A percentile compares a stretch with the other conserved stretches of the same genome.
These are phyloP conservation scores for Penicillium sp. DNA, from an alignment of 2,329 filamentous ascomycete species.

Conservation along the genomic window DNA sequence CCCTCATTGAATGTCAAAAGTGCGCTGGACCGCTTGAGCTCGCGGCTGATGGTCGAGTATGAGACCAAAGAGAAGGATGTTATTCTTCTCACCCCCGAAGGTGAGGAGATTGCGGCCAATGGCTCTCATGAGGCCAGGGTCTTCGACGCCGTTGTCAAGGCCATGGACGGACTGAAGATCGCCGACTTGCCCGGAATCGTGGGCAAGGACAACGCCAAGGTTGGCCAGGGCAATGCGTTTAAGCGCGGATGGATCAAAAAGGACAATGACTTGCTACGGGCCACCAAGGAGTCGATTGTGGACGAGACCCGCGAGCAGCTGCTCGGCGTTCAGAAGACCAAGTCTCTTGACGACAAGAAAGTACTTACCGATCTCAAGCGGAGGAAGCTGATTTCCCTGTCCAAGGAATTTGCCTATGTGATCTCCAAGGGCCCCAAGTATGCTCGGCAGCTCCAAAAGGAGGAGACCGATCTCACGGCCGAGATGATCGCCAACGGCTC, in stretches of 20 bases:
- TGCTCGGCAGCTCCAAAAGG: constrained; percentile 78
- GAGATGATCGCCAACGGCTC: constrained; percentile 83
- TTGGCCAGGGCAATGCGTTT: constrained; percentile 94
- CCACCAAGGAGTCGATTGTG: constrained; percentile 63
- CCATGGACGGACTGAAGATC: constrained; percentile 76
- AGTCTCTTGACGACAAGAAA: constrained; percentile 67
- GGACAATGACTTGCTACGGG: constrained; percentile 53
- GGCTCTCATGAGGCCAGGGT: constrained; percentile 80
- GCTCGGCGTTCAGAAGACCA: constrained; percentile 63
- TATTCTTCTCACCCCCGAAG: constrained; percentile 68
- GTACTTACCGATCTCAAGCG: constrained; percentile 78
- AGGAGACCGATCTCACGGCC: constrained; percentile 89
- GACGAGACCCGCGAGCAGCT: constrained; percentile 76
- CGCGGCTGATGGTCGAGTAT: constrained; percentile 81
- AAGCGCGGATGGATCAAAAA: constrained; percentile 66
- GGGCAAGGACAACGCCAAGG: constrained; percentile 47
- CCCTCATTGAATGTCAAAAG: constrained; percentile 71
- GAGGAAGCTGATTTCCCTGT: constrained; percentile 77
- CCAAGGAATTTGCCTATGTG: constrained; percentile 80
- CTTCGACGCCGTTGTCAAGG: constrained; percentile 66
- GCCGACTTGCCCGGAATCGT: constrained; percentile 56
- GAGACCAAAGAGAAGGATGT: constrained; percentile 77
- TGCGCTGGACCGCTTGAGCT: constrained; percentile 77
- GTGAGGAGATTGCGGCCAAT: constrained; percentile 64
- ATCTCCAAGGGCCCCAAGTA: constrained; percentile 83